Conservation (phyloP, 2,329 filamentous ascomycete genomes). For the Emydomyces testavorans region DNA sequence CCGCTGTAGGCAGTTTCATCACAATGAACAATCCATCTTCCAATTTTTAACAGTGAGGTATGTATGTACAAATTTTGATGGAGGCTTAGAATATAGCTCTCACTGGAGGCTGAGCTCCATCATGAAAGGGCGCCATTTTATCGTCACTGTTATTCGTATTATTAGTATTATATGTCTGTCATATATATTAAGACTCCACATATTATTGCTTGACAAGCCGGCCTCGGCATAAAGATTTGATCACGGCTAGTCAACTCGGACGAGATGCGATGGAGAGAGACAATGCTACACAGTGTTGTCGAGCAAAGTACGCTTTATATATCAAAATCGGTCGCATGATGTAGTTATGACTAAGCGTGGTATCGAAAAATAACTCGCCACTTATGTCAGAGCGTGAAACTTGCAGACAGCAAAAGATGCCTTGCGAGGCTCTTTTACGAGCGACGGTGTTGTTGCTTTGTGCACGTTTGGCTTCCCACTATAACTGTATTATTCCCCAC, state of each 20-base stretch:
- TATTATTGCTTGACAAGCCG: too few species aligned
- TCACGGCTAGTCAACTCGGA: not conserved
- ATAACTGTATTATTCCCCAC: too few species aligned
- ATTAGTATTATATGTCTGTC: too few species aligned
- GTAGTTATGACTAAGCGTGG: too few species aligned
- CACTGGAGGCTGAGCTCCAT: not conserved
- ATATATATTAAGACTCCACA: too few species aligned
- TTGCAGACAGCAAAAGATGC: not conserved
- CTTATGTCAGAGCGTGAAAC: conserved; percentile 2
- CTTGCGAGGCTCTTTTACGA: conserved; percentile 4
- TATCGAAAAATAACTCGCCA: conserved; percentile 2
- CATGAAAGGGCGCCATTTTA: conserved; percentile 5
- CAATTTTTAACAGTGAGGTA: too few species aligned
- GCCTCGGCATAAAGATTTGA: too few species aligned
- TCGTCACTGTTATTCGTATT: conserved; percentile 2
- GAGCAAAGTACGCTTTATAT: too few species aligned
- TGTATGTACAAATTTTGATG: not conserved
- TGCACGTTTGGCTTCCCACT: not conserved
- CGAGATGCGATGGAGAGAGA: not conserved
- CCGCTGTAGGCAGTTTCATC: too few species aligned
- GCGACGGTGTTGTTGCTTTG: not conserved
- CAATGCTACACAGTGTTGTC: not conserved
- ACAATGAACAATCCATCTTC: too few species aligned
- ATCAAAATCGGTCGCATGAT: too few species aligned
- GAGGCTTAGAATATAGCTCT: not conserved